Percentiles rank a stretch among this genome's conserved stretches.
Evolutionary conservation across 441 rosid species (phyloP).

Genomic region (Mallotus repandus): DNA sequence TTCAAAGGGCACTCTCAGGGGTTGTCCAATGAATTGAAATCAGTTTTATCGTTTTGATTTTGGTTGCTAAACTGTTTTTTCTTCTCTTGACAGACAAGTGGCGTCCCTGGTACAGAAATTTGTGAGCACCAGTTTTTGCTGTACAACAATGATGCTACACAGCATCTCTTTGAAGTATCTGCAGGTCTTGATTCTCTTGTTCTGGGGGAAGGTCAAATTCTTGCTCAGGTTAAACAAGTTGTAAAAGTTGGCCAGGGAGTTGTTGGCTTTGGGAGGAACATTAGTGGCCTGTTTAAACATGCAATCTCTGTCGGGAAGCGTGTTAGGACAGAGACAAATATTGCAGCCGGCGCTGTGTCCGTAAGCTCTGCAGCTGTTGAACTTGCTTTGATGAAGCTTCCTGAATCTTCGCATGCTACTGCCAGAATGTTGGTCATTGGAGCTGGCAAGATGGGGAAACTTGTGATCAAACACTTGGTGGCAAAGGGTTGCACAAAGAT

Average conservation of each 20-base stretch:
- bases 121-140: conserved; percentile 76
- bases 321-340: conserved; percentile 86
- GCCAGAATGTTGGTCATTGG: conserved; percentile 86
- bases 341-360: conserved; percentile 91
- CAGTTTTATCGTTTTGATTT: no score
- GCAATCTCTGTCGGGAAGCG: conserved; percentile 94
- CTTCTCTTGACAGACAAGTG: conserved; percentile 66
- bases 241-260: conserved; percentile 90
- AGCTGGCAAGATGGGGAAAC: conserved; percentile 98
- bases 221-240: conserved; percentile 96
- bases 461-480: conserved; percentile 88
- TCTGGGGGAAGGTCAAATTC: conserved; percentile 94
- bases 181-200: conserved; percentile 96
- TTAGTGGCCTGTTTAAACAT: conserved; percentile 85
- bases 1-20: no score
- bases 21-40: no score
- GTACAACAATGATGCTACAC: conserved; percentile 80
- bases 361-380: conserved; percentile 97
- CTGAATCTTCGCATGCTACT: conserved; percentile 48
- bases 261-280: conserved; percentile 84
- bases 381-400: conserved; percentile 83
- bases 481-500: conserved; percentile 87
- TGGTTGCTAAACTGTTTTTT: conserved; percentile 10
- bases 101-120: conserved; percentile 78
- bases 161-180: conserved; percentile 88